These are phyloP conservation scores for Kluyveromyces siamensis DNA, from an alignment of 805 yeast genomes.

Conservation along the genomic window DNA sequence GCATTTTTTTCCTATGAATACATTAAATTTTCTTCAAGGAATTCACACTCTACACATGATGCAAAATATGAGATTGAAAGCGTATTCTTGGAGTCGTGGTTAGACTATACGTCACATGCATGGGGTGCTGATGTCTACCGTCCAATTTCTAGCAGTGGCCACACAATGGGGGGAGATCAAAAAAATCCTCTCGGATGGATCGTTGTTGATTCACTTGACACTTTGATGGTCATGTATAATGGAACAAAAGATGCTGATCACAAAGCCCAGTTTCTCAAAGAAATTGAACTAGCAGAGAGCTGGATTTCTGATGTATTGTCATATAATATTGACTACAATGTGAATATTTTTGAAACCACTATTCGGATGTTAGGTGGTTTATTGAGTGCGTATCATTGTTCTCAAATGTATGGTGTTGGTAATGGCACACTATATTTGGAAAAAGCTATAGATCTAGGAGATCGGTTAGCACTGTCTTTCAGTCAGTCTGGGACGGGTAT, in stretches of 20 bases:
- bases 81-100: conserved; percentile 74
- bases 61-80: conserved; percentile 41
- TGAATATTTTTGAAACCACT: conserved; percentile 88
- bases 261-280: conserved; percentile 35
- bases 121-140: conserved; percentile 79
- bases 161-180: conserved; percentile 54
- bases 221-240: conserved; percentile 68
- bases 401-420: conserved; percentile 38
- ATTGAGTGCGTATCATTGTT: conserved; percentile 68
- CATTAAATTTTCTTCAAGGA: not conserved
- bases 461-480: conserved; percentile 62
- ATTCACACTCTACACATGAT: not conserved
- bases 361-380: conserved; percentile 91
- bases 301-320: conserved; percentile 69
- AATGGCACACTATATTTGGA: conserved; percentile 52
- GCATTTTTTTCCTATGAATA: not conserved
- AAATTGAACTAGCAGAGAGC: conserved; percentile 50
- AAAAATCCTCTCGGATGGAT: conserved; percentile 78
- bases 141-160: conserved; percentile 54
- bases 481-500: conserved; percentile 50
- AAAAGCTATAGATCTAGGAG: conserved; percentile 73
- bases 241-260: conserved; percentile 10
- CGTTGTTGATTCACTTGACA: conserved; percentile 79
- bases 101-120: conserved; percentile 60
- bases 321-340: conserved; percentile 64